These are phyloP conservation scores for Citrus cavaleriei DNA, from an alignment of 345 rosid genomes.

Conservation along the genomic window DNA sequence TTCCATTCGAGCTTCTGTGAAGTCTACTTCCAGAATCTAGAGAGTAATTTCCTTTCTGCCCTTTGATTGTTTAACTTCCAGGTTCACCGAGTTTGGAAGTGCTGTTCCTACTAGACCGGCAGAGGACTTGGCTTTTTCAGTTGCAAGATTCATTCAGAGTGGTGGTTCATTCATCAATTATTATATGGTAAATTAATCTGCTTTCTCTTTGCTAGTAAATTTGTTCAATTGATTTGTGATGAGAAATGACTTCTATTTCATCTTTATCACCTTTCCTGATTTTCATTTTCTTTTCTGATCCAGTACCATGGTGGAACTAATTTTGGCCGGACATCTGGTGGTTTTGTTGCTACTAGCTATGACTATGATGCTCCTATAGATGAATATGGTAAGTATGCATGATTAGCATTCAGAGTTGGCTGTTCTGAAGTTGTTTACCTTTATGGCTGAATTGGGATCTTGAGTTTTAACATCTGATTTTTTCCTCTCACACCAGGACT, in stretches of 20 bases:
- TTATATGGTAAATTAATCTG: slow-evolving; percentile 59
- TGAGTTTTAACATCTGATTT: neutral
- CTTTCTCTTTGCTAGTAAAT: neutral
- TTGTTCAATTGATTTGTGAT: neutral
- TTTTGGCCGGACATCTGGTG: slow-evolving; percentile 91
- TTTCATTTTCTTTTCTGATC: neutral
- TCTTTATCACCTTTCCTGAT: slow-evolving; percentile 1
- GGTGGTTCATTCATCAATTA: slow-evolving; percentile 82
- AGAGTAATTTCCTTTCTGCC: neutral
- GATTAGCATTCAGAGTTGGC: neutral
- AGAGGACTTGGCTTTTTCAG: slow-evolving; percentile 81
- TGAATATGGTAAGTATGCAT: slow-evolving; percentile 67
- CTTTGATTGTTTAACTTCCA: slow-evolving; percentile 12
- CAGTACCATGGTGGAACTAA: slow-evolving; percentile 98
- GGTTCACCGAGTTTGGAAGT: slow-evolving; percentile 75
- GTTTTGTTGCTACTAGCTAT: slow-evolving; percentile 93
- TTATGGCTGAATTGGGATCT: neutral
- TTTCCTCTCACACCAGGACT: slow-evolving; percentile 42
- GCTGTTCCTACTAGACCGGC: slow-evolving; percentile 60
- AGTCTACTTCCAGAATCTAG: neutral
- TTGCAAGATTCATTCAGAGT: slow-evolving; percentile 72
- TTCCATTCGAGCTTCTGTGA: neutral
- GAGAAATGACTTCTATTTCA: neutral
- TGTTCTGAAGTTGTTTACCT: neutral
- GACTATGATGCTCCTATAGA: slow-evolving; percentile 98